These are phyloP conservation scores for Eurotiales sp. DNA, from an alignment of 2,329 filamentous ascomycete genomes.

Conservation along the genomic window DNA sequence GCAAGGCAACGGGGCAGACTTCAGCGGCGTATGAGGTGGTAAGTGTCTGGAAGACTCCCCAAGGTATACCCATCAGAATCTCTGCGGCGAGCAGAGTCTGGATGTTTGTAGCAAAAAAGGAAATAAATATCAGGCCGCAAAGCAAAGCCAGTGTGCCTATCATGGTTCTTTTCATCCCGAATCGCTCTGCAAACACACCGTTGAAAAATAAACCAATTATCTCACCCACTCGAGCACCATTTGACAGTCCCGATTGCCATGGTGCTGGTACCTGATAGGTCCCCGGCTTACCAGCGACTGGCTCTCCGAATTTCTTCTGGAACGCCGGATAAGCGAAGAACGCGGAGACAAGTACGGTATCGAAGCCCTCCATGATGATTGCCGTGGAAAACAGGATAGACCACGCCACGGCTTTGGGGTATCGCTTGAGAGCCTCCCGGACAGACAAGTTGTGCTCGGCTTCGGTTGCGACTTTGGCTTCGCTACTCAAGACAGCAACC, in stretches of 20 bases:
- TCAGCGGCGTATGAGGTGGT: constrained; percentile 46
- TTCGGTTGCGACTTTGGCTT: constrained; percentile 41
- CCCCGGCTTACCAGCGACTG: constrained; percentile 22
- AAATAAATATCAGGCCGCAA: constrained; percentile 46
- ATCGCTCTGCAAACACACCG: neutral
- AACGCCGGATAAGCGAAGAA: constrained; percentile 56
- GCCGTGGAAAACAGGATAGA: constrained; percentile 79
- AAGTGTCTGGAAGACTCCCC: constrained; percentile 50
- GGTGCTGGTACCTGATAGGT: constrained; percentile 29
- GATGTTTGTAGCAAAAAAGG: constrained; percentile 49
- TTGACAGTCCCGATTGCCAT: constrained; percentile 1
- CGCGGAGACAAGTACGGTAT: constrained; percentile 75
- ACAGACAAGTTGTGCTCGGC: constrained; percentile 64
- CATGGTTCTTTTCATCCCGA: constrained; percentile 32
- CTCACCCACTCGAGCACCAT: constrained; percentile 1
- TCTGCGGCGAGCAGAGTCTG: constrained; percentile 46
- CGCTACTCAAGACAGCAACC: constrained; percentile 12
- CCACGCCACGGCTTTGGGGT: constrained; percentile 83
- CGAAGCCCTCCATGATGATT: constrained; percentile 88
- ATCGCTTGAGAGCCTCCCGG: constrained; percentile 70
- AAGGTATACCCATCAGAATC: constrained; percentile 49
- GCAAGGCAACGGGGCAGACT: constrained; percentile 43
- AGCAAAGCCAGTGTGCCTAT: constrained; percentile 45
- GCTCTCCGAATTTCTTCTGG: constrained; percentile 37
- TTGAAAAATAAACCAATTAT: neutral